Evolutionary conservation across 1,284 basidiomycete genomes (phyloP).

Genomic region (Lentinula novae-zelandiae): DNA sequence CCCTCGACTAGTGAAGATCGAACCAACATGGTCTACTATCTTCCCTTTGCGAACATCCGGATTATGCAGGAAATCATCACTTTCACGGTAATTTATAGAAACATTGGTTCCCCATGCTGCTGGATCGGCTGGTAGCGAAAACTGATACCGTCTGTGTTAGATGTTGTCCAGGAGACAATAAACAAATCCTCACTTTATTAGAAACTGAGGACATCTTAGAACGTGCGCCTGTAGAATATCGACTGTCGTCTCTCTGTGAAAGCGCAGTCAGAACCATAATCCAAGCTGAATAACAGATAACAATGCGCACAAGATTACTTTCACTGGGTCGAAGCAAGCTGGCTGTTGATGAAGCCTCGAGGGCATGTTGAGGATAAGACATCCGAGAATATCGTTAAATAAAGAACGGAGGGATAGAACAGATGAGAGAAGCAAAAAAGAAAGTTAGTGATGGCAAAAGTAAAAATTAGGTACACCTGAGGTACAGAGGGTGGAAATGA

Average conservation of each 20-base stretch:
- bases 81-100: slow-evolving; percentile 42
- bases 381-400: not conserved
- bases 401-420: not conserved
- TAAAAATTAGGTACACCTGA: not conserved
- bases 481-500: not conserved
- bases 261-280: not conserved
- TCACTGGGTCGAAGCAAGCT: not conserved
- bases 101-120: slow-evolving; percentile 49
- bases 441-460: not conserved
- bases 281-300: not conserved
- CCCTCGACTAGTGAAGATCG: slow-evolving; percentile 45
- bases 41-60: slow-evolving; percentile 32
- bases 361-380: not conserved
- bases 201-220: not conserved
- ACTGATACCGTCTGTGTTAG: slow-evolving; percentile 29
- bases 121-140: slow-evolving; percentile 49
- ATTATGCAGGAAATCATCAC: slow-evolving; percentile 56
- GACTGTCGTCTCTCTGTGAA: not conserved
- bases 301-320: not conserved
- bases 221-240: slow-evolving; percentile 1
- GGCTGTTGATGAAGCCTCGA: not conserved
- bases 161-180: not conserved
- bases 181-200: not conserved
- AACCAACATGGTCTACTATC: slow-evolving; percentile 23
- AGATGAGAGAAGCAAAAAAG: not conserved